Base-by-base conservation (phyloP, 441 rosid genomes). In the Flueggea neowawraea region DNA sequence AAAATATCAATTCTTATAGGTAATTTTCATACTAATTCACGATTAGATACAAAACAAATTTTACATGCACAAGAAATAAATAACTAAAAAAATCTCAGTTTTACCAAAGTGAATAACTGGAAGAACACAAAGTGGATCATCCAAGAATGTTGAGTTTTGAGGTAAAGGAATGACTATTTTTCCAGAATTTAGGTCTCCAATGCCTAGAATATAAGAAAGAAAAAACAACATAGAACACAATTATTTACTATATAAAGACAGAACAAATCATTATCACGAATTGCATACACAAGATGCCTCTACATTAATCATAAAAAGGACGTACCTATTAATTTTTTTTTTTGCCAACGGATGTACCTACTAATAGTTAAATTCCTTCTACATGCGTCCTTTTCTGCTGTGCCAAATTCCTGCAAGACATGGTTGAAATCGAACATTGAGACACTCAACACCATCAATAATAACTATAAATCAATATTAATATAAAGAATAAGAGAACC, bases 51-150 rank as follows among this genome's bases (percentile, higher is more conserved):
- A 11, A 12, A 17, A 22, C 1, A 50, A 28, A 49, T 22, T 11
- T 17, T 45, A 6, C 60, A 14, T 61, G 31, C 6, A 62, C 2
- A 55, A 58, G 13, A 54, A 45, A 28, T 60, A 60, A 54, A 62
- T 14, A 65, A 13, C 15, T 16, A 52, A 61, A 28, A n/a, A 15
- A 48, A 65, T 53, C n/a, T 60, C 60, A 57, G 39, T 63, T 59
- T 48, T 85, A 93, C 98, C 97, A 80, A 94, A 94, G 49, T 96
- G 99, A 77, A 94, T 78, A 68, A 96, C 95, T 66, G 94, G 77
- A 67, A 91, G 94, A 71, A 91, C 95, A 55, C 97, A 81, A 69
- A 94, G 77, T 15, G 96, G 99, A 77, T 94, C 99, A 83, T 94
- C 99, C 79, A 89, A 72, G 79, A 94, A 94, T 0, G 99, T 94